A percentile compares a stretch with the other conserved stretches of the same genome.
These are phyloP conservation scores for Didymella keratinophila DNA, from an alignment of 2,329 filamentous ascomycete genomes.

Conservation along the genomic window DNA sequence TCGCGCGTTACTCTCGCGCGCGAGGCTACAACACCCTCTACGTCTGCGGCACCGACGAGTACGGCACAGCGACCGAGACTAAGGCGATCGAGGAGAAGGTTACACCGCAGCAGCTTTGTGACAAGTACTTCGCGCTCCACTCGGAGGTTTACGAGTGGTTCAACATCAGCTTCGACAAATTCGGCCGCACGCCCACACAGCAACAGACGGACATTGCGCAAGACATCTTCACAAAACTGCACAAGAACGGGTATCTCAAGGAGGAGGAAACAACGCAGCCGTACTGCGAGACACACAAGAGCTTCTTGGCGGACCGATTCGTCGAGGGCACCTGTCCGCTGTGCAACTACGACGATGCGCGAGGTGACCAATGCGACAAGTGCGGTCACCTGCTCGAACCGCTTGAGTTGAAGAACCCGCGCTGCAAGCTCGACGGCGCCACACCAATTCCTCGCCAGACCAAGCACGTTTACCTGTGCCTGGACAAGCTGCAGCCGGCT, in stretches of 20 bases:
- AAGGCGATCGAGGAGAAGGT: conserved; percentile 90
- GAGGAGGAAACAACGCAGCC: conserved; percentile 89
- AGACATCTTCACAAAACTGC: conserved; percentile 85
- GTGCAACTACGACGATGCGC: conserved; percentile 64
- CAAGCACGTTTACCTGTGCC: conserved; percentile 87
- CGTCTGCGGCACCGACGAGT: conserved; percentile 91
- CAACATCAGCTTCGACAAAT: conserved; percentile 91
- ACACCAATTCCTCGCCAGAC: conserved; percentile 81
- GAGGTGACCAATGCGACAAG: conserved; percentile 64
- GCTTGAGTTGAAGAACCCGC: conserved; percentile 64
- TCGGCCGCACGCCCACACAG: conserved; percentile 87
- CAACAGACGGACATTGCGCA: conserved; percentile 94
- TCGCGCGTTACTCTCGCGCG: conserved; percentile 75
- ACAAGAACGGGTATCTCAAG: conserved; percentile 86
- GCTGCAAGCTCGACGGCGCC: conserved; percentile 89
- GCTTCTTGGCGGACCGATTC: conserved; percentile 64
- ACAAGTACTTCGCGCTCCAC: conserved; percentile 91
- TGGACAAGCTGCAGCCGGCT: conserved; percentile 81
- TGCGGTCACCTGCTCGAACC: conserved; percentile 58
- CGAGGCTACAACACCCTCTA: conserved; percentile 82
- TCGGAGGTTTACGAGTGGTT: conserved; percentile 96
- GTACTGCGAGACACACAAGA: conserved; percentile 77
- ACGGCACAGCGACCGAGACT: conserved; percentile 94
- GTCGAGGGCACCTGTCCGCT: conserved; percentile 81
- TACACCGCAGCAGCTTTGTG: conserved; percentile 83